These are phyloP conservation scores for Cymbidium sinense DNA, from an alignment of 106 monocot genomes.

Conservation along the genomic window DNA sequence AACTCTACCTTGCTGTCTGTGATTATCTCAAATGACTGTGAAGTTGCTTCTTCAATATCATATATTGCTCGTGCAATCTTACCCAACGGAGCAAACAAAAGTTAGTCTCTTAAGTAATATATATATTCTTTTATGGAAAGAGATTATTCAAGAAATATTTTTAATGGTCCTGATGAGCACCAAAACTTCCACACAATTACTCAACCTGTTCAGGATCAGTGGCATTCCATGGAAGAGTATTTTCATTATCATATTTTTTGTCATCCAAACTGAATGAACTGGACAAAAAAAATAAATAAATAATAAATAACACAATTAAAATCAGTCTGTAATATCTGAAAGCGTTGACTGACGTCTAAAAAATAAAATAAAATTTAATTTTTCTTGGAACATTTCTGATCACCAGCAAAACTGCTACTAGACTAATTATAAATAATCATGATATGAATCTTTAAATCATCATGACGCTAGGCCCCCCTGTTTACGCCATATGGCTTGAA, in stretches of 20 bases:
- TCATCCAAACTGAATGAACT: conserved; percentile 89
- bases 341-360: neutral
- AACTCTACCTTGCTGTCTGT: conserved; percentile 63
- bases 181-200: neutral
- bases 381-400: neutral
- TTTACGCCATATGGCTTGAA: no score
- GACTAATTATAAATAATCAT: neutral
- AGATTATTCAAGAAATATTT: no score
- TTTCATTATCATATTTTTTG: conserved; percentile 88
- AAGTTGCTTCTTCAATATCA: conserved; percentile 96
- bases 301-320: conserved; percentile 7
- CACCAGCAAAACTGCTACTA: neutral
- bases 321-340: conserved; percentile 5
- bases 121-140: no score
- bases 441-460: no score
- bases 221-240: conserved; percentile 55
- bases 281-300: conserved; percentile 20
- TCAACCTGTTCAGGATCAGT: conserved; percentile 78
- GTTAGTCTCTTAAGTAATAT: conserved; percentile 1
- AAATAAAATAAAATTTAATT: neutral
- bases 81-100: neutral
- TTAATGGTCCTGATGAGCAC: neutral
- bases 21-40: conserved; percentile 69
- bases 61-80: conserved; percentile 89
- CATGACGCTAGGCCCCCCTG: no score